Conservation (phyloP, 164 flowering plant genomes). For the Brasenia schreberi region DNA sequence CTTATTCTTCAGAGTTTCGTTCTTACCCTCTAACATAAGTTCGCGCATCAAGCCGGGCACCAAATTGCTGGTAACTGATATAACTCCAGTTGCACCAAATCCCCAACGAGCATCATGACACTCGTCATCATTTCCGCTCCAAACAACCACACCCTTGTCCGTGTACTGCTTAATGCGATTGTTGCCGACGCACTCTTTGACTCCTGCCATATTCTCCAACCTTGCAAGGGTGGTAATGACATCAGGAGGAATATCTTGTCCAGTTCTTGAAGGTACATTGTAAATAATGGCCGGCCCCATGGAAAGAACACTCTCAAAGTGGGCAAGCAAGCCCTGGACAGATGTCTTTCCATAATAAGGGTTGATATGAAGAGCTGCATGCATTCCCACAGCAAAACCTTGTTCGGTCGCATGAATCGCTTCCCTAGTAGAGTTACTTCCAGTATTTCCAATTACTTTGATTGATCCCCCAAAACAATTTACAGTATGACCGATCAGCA, state of each 20-base stretch:
- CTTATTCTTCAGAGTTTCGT: constrained; percentile 37
- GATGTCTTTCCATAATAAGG: constrained; percentile 96
- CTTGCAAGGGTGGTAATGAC: constrained; percentile 40
- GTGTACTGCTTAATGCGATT: constrained; percentile 52
- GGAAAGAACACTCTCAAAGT: constrained; percentile 55
- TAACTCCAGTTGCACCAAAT: constrained; percentile 65
- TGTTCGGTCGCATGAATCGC: constrained; percentile 91
- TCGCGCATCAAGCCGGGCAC: constrained; percentile 62
- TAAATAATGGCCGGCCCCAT: constrained; percentile 85
- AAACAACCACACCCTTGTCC: constrained; percentile 42
- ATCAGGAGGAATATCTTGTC: constrained; percentile 79
- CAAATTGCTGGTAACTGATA: constrained; percentile 13
- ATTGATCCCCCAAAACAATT: constrained; percentile 64
- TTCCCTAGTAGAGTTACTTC: constrained; percentile 90
- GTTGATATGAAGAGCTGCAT: constrained; percentile 87
- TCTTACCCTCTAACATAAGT: constrained; percentile 56
- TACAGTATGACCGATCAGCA: constrained; percentile 87
- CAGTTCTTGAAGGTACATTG: constrained; percentile 74
- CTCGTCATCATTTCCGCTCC: constrained; percentile 87
- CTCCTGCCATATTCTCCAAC: constrained; percentile 58
- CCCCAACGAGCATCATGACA: constrained; percentile 86
- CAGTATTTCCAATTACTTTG: constrained; percentile 89
- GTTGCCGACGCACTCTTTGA: constrained; percentile 79
- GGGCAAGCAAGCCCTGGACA: constrained; percentile 54
- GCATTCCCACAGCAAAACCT: constrained; percentile 95